Percentiles rank a stretch among this genome's conserved stretches.
Conservation (phyloP, 2,329 filamentous ascomycete genomes). For the Scopulariopsis brevicaulis region DNA sequence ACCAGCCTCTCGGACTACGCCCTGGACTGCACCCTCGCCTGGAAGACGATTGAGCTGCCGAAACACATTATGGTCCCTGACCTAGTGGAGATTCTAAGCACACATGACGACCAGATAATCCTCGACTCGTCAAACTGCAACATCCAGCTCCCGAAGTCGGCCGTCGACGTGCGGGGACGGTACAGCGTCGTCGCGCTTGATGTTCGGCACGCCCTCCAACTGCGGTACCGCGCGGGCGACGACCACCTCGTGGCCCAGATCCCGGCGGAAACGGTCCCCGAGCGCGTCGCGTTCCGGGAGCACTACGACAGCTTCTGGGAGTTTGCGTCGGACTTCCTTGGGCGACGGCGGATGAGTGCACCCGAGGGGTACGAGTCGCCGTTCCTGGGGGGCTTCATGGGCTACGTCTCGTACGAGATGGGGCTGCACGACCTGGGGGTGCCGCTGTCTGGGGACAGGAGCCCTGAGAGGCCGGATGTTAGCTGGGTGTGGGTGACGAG, state of each 20-base stretch:
- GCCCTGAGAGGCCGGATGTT: conserved; percentile 50
- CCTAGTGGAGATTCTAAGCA: conserved; percentile 36
- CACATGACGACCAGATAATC: conserved; percentile 36
- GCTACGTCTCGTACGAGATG: conserved; percentile 77
- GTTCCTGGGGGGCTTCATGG: conserved; percentile 77
- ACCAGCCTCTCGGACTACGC: conserved; percentile 16
- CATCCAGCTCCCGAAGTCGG: conserved; percentile 22
- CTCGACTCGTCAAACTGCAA: conserved; percentile 43
- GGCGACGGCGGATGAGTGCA: conserved; percentile 13
- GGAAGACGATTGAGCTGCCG: conserved; percentile 23
- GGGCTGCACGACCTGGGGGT: conserved; percentile 53
- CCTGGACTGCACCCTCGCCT: conserved; percentile 22
- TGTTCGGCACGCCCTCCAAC: conserved; percentile 39
- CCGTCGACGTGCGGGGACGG: conserved; percentile 39
- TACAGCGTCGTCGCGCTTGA: conserved; percentile 67
- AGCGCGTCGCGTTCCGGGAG: conserved; percentile 15
- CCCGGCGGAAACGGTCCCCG: conserved; percentile 7
- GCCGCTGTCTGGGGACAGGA: conserved; percentile 15
- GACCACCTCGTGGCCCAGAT: conserved; percentile 15
- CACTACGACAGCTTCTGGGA: conserved; percentile 32
- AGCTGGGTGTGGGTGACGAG: conserved; percentile 67
- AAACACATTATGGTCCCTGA: conserved; percentile 34
- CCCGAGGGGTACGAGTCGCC: conserved; percentile 18
- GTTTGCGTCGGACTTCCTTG: conserved; percentile 33
- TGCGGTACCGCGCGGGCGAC: conserved; percentile 47